Evolutionary conservation across 768 basidiomycete genomes (phyloP).

Genomic region (Suillus bovinus): DNA sequence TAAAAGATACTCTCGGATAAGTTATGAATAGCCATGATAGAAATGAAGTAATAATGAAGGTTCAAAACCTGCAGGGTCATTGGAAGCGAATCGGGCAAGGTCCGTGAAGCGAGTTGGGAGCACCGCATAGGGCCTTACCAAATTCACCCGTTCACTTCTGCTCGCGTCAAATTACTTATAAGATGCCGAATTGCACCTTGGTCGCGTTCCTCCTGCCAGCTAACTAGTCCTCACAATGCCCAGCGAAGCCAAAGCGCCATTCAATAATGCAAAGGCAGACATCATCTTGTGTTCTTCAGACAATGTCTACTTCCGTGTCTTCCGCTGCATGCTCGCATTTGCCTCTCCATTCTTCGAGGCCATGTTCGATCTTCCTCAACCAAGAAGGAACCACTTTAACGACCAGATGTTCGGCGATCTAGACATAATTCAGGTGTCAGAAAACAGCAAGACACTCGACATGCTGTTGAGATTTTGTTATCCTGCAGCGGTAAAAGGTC

Average conservation of each 20-base stretch:
- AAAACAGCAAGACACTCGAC: conserved; percentile 28
- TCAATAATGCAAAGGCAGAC: conserved; percentile 49
- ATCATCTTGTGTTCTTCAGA: conserved; percentile 55
- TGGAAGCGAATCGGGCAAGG: not conserved
- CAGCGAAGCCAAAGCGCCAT: conserved; percentile 36
- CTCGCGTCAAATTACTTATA: not conserved
- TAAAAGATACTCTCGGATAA: not conserved
- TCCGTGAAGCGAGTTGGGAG: not conserved
- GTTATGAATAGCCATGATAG: not conserved
- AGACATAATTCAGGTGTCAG: conserved; percentile 31
- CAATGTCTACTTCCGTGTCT: conserved; percentile 23
- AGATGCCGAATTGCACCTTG: not conserved
- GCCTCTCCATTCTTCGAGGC: conserved; percentile 32
- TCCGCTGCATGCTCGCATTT: conserved; percentile 27
- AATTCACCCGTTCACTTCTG: not conserved
- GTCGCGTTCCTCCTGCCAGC: not conserved
- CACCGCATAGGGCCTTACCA: not conserved
- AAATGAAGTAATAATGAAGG: not conserved
- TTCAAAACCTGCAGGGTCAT: not conserved
- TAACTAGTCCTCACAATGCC: conserved; percentile 16
- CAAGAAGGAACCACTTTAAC: conserved; percentile 8
- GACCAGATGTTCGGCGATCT: conserved; percentile 19
- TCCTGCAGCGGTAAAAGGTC: conserved; percentile 29
- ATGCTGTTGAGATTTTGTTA: conserved; percentile 38
- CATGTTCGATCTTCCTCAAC: conserved; percentile 34